phyloP scores from a whole-genome alignment of 441 rosid species.

The Populus hybrid region DNA sequence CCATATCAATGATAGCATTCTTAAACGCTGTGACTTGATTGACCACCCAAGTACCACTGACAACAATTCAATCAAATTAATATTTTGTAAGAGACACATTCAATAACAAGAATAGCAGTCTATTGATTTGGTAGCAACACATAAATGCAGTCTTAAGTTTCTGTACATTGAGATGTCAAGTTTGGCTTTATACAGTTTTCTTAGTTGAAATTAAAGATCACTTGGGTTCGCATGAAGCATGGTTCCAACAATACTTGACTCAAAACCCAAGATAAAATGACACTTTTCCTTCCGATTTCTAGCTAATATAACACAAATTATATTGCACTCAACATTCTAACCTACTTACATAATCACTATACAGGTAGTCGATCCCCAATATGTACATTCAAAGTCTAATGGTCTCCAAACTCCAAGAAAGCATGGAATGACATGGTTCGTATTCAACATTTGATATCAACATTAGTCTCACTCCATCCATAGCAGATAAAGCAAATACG shows the following conservation, averaged over 20 bases:
- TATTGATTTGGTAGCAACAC: no score
- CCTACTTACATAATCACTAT: not conserved
- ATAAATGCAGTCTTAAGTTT: no score
- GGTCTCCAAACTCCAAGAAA: no score
- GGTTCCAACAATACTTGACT: not conserved
- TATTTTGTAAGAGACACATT: not conserved
- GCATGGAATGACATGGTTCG: no score
- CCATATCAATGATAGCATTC: not conserved
- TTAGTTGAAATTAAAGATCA: not conserved
- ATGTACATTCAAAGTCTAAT: not conserved
- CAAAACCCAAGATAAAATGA: not conserved
- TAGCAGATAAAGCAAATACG: no score
- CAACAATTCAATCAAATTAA: not conserved
- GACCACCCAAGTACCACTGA: not conserved
- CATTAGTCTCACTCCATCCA: no score
- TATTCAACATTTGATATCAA: no score
- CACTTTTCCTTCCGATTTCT: not conserved
- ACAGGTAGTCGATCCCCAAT: not conserved
- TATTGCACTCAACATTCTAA: not conserved
- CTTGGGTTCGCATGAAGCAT: not conserved
- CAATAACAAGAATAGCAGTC: not conserved
- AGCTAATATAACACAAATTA: no score
- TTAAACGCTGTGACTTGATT: not conserved
- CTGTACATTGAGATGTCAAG: no score
- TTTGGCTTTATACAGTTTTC: not conserved